A percentile compares a stretch with the other conserved stretches of the same genome.
Conservation (phyloP, 208 protist genomes). For the Novymonas esmeraldas region DNA sequence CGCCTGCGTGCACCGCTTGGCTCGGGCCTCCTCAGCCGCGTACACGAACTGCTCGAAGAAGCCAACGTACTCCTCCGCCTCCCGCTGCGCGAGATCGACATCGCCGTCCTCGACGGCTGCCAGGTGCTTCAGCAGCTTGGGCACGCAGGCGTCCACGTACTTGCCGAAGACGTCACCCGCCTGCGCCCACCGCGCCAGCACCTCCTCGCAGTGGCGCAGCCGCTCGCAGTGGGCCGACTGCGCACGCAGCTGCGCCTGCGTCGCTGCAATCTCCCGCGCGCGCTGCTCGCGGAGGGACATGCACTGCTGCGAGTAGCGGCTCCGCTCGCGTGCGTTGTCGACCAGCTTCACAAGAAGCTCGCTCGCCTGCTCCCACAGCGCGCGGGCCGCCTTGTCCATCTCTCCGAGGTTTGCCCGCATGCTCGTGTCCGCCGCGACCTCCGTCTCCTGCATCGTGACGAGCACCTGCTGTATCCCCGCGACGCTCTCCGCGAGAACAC, state of each 20-base stretch:
- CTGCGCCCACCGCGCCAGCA: slow-evolving; percentile 47
- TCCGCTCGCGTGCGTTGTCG: slow-evolving; percentile 45
- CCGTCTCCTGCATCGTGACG: slow-evolving; percentile 30
- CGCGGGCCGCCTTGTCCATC: slow-evolving; percentile 52
- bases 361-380: slow-evolving; percentile 51
- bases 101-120: slow-evolving; percentile 81
- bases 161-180: slow-evolving; percentile 64
- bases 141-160: slow-evolving; percentile 90
- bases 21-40: slow-evolving; percentile 73
- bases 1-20: slow-evolving; percentile 70
- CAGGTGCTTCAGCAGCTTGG: slow-evolving; percentile 90
- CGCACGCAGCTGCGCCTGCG: slow-evolving; percentile 50
- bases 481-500: slow-evolving; percentile 28
- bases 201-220: slow-evolving; percentile 58
- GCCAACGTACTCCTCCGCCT: slow-evolving; percentile 76
- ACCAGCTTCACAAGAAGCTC: slow-evolving; percentile 43
- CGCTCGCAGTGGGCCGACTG: slow-evolving; percentile 46
- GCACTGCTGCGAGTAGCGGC: slow-evolving; percentile 47
- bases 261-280: slow-evolving; percentile 38
- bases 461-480: slow-evolving; percentile 36
- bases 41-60: slow-evolving; percentile 81
- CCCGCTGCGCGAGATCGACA: slow-evolving; percentile 66
- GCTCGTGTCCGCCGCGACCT: slow-evolving; percentile 38
- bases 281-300: slow-evolving; percentile 69
- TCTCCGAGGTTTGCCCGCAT: slow-evolving; percentile 29